These are phyloP conservation scores for Aaosphaeria arxii DNA, from an alignment of 2,329 filamentous ascomycete species.

Conservation along the genomic window DNA sequence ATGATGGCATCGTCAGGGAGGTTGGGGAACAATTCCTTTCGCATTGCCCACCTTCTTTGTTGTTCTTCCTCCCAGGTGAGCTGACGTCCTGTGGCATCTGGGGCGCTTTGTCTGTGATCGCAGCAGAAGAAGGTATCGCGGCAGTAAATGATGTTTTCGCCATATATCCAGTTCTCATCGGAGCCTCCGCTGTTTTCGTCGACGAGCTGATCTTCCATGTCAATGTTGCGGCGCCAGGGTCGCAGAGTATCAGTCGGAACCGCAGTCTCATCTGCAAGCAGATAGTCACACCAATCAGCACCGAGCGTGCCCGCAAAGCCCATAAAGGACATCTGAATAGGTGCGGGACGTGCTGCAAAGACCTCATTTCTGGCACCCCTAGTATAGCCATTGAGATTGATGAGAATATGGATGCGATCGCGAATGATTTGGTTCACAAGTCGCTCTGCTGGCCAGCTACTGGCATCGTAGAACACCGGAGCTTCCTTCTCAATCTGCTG, in stretches of 20 bases:
- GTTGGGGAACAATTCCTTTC: slow-evolving; percentile 83
- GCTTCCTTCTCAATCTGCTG: slow-evolving; percentile 91
- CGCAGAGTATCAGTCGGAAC: slow-evolving; percentile 79
- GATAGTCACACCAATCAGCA: slow-evolving; percentile 98
- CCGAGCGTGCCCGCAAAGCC: slow-evolving; percentile 94
- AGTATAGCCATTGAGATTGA: slow-evolving; percentile 98
- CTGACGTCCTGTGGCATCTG: slow-evolving; percentile 61
- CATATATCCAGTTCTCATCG: slow-evolving; percentile 84
- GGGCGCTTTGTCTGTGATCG: slow-evolving; percentile 88
- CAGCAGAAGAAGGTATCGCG: slow-evolving; percentile 97
- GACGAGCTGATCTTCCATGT: slow-evolving; percentile 64
- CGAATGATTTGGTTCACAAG: slow-evolving; percentile 81
- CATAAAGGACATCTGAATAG: slow-evolving; percentile 99
- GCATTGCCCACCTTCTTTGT: slow-evolving; percentile 81
- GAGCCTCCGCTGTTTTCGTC: slow-evolving; percentile 67
- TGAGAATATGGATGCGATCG: slow-evolving; percentile 88
- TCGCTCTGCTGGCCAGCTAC: slow-evolving; percentile 78
- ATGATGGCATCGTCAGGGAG: slow-evolving; percentile 83
- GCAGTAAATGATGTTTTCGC: slow-evolving; percentile 94
- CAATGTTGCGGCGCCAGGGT: slow-evolving; percentile 72
- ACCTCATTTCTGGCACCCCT: slow-evolving; percentile 95
- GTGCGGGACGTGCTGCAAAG: slow-evolving; percentile 89
- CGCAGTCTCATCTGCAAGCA: slow-evolving; percentile 84
- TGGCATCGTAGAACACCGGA: slow-evolving; percentile 86
- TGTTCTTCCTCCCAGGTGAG: slow-evolving; percentile 84